Base-by-base conservation (phyloP, 257 asterid genomes). In the Nicotiana sylvestris region DNA sequence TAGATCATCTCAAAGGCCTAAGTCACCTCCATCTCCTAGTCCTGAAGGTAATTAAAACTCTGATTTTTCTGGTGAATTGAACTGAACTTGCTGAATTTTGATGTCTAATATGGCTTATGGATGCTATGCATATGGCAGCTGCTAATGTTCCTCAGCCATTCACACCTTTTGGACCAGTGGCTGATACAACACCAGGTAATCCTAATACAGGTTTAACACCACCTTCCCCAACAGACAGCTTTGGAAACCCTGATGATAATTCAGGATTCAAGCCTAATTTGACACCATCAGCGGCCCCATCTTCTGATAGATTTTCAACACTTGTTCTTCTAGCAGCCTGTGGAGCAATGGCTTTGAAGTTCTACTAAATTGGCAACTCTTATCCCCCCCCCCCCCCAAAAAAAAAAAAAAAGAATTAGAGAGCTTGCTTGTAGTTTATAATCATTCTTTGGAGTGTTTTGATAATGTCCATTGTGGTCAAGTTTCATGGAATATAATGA, bases 181-280 rank as follows among this genome's bases (percentile, higher is more conserved):
- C 72, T 79, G 83, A 81, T 67, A 81, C 70, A 29, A 81, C 83
- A n/a, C 81, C 90, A 27, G 82, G 83, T 11, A 53, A 53, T 53
- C 58, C 16, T 53, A 53, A 13, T 53, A 13, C 58, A 56, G 61
- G 60, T 10, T 16, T 80, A 58, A 69, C 78, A 17, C 85, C 85
- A 2, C 82, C 86, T 15, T 82, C 83, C 32, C 82, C 58, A 32
- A 49, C 87, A 86, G 77, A 62, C 18, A 72, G 18, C 81, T 10
- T 37, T 35, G 81, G 46, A 60, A 32, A 53, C 56, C 49, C 83
- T 72, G 67, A 77, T 78, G 62, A 88, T 77, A 60, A 81, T 85
- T 91, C 92, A 2, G 97, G 95, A 61, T 85, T 87, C 86, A 86
- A 89, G 57, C 94, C 97, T 15, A 85, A 82, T 77, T 79, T 90